Percentiles rank a stretch among this genome's conserved stretches.
phyloP scores from a whole-genome alignment of 805 yeast species.

The Cephaloascus albidus region DNA sequence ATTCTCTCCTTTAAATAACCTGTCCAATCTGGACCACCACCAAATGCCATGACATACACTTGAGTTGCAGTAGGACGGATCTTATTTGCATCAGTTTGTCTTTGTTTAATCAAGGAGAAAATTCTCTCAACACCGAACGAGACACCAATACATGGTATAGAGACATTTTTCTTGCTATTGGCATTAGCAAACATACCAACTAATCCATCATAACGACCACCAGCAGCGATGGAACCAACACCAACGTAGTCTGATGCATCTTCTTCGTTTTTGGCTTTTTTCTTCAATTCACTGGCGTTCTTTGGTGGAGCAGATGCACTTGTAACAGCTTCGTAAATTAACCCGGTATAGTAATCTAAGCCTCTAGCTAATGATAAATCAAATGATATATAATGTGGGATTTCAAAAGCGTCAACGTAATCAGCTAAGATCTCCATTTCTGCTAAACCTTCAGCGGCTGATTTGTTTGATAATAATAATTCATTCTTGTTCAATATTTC shows the following conservation, averaged over 20 bases:
- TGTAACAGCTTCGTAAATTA: slow-evolving; percentile 95
- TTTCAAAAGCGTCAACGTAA: slow-evolving; percentile 78
- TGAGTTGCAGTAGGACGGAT: slow-evolving; percentile 84
- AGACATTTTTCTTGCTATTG: slow-evolving; percentile 58
- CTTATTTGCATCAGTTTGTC: slow-evolving; percentile 51
- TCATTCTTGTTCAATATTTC: slow-evolving; percentile 47
- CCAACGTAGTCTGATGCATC: slow-evolving; percentile 97
- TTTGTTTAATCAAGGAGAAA: slow-evolving; percentile 79
- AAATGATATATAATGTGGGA: slow-evolving; percentile 59
- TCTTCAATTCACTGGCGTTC: slow-evolving; percentile 61
- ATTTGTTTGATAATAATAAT: slow-evolving; percentile 48
- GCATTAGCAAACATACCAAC: slow-evolving; percentile 93
- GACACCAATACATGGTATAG: slow-evolving; percentile 95
- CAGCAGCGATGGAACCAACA: slow-evolving; percentile 97
- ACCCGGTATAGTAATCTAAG: slow-evolving; percentile 93
- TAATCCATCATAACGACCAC: slow-evolving; percentile 94
- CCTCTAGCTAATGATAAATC: slow-evolving; percentile 97
- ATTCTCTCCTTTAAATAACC: slow-evolving; percentile 91
- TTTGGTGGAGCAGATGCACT: slow-evolving; percentile 92
- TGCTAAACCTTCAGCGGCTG: slow-evolving; percentile 71
- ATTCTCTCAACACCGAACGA: slow-evolving; percentile 96
- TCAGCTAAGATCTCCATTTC: slow-evolving; percentile 73
- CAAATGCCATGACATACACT: slow-evolving; percentile 95
- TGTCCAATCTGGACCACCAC: slow-evolving; percentile 95
- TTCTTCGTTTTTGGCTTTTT: slow-evolving; percentile 42